Percentiles rank a stretch among this genome's conserved stretches.
These are phyloP conservation scores for Apiotrichum gracile DNA, from an alignment of 1,284 basidiomycete species.

Conservation along the genomic window DNA sequence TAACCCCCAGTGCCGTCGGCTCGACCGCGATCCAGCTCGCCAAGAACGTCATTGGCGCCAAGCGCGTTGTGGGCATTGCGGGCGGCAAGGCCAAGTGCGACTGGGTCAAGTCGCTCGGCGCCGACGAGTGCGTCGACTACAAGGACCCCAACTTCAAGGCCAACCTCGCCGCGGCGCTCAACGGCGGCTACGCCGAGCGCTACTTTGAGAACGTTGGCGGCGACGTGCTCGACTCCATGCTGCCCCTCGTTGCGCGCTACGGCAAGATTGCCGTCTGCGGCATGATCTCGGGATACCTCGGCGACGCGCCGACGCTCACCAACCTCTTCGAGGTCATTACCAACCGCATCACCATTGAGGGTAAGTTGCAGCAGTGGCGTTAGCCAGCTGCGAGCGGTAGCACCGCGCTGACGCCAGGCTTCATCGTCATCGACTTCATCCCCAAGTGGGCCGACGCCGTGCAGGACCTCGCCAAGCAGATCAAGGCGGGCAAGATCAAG, in stretches of 20 bases:
- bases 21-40: conserved; percentile 38
- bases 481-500: conserved; percentile 34
- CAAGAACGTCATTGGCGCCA: conserved; percentile 46
- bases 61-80: conserved; percentile 50
- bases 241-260: conserved; percentile 42
- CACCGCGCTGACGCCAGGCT: conserved; percentile 22
- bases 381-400: no score
- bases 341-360: conserved; percentile 47
- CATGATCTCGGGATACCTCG: conserved; percentile 28
- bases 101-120: conserved; percentile 49
- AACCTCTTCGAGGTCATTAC: conserved; percentile 42
- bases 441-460: conserved; percentile 16
- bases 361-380: conserved; percentile 20
- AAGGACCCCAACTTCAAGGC: conserved; percentile 35
- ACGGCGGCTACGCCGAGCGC: conserved; percentile 29
- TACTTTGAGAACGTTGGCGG: conserved; percentile 50
- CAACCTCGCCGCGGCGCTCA: conserved; percentile 32
- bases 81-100: conserved; percentile 51
- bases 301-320: conserved; percentile 14
- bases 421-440: conserved; percentile 43
- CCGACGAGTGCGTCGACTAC: conserved; percentile 52
- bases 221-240: conserved; percentile 40
- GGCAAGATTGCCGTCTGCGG: conserved; percentile 50
- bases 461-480: conserved; percentile 22
- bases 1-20: conserved; percentile 28